Evolutionary conservation across 2,329 filamentous ascomycete species (phyloP).

Genomic region (Myriosclerotinia scirpicola): DNA sequence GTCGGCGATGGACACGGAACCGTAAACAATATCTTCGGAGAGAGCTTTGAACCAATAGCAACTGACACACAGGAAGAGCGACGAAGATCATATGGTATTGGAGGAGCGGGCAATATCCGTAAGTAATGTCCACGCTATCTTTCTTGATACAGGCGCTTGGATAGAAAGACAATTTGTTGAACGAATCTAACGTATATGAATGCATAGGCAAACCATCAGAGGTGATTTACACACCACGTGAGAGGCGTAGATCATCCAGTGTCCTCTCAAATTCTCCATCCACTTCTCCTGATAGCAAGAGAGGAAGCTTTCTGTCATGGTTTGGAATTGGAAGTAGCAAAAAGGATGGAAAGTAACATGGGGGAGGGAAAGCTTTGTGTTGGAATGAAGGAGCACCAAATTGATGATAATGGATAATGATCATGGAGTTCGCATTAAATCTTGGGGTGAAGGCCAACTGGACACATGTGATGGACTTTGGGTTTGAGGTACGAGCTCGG

Average conservation of each 20-base stretch:
- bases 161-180: not conserved
- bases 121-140: conserved; percentile 13
- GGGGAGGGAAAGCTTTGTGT: not conserved
- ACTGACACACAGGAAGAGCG: conserved; percentile 20
- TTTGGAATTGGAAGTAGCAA: conserved; percentile 5
- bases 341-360: not conserved
- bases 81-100: conserved; percentile 39
- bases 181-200: not conserved
- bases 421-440: not conserved
- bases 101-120: conserved; percentile 41
- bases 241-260: conserved; percentile 29
- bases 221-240: conserved; percentile 32
- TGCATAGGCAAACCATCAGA: conserved; percentile 38
- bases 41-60: not conserved
- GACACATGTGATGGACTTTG: not conserved
- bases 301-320: conserved; percentile 11
- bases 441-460: not conserved
- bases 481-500: too few relatives aligned
- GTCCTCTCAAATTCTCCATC: conserved; percentile 23
- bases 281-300: conserved; percentile 30
- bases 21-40: not conserved
- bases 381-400: not conserved
- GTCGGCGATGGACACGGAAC: not conserved
- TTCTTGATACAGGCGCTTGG: not conserved
- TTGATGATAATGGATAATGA: not conserved